phyloP scores from a whole-genome alignment of 2,329 filamentous ascomycete genomes.

The Paecilomyces formosus region DNA sequence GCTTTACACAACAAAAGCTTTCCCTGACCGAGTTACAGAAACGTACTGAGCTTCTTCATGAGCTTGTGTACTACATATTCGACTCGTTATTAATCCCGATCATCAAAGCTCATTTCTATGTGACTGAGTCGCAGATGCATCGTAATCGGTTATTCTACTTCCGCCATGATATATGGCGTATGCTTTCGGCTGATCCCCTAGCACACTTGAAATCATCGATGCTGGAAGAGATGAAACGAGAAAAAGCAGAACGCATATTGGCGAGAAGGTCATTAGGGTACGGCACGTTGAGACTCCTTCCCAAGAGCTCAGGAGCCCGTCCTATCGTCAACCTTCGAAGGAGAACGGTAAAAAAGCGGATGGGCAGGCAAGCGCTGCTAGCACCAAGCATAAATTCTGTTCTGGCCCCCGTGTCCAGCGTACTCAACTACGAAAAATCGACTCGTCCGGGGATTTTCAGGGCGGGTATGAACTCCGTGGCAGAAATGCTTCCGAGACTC shows the following conservation, averaged over 20 bases:
- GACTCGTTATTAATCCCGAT: conserved; percentile 87
- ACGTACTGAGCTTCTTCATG: conserved; percentile 68
- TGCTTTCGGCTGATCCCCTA: conserved; percentile 66
- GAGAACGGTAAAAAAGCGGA: conserved; percentile 44
- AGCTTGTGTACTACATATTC: conserved; percentile 87
- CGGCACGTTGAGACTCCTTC: conserved; percentile 71
- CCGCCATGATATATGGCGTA: conserved; percentile 84
- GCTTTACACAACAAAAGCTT: conserved; percentile 41
- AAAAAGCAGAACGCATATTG: conserved; percentile 52
- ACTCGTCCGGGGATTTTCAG: conserved; percentile 58
- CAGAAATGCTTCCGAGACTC: conserved; percentile 69
- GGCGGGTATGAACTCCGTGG: conserved; percentile 70
- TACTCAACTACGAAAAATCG: conserved; percentile 68
- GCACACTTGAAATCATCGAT: conserved; percentile 59
- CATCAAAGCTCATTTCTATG: conserved; percentile 81
- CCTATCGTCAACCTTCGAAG: conserved; percentile 82
- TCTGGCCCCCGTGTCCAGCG: conserved; percentile 65
- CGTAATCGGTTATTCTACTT: conserved; percentile 85
- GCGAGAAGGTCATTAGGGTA: conserved; percentile 61
- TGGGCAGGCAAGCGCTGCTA: conserved; percentile 38
- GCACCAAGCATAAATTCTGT: conserved; percentile 62
- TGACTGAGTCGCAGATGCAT: conserved; percentile 80
- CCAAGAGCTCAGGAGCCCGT: conserved; percentile 68
- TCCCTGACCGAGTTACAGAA: conserved; percentile 67
- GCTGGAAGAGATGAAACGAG: conserved; percentile 67